These are phyloP conservation scores for Taiozyma sp. DNA, from an alignment of 1,139 yeast species.

Conservation along the genomic window DNA sequence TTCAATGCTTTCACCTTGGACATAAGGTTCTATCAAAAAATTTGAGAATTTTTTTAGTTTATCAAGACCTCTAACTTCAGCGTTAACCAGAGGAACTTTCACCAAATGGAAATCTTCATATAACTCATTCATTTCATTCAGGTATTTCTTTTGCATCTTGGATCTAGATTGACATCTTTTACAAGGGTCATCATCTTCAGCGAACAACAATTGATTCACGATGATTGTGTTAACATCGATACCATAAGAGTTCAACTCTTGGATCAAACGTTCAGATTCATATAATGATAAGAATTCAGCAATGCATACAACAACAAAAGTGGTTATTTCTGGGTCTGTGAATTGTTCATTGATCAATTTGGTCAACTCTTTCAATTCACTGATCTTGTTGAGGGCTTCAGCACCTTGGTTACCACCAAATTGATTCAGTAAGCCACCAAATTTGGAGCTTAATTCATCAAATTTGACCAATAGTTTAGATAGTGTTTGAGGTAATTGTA, in stretches of 20 bases:
- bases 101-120: conserved; percentile 94
- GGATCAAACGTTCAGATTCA: conserved; percentile 96
- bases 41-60: conserved; percentile 74
- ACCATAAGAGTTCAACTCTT: conserved; percentile 87
- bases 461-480: conserved; percentile 84
- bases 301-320: conserved; percentile 95
- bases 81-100: conserved; percentile 89
- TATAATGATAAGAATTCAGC: conserved; percentile 92
- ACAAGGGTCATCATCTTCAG: conserved; percentile 64
- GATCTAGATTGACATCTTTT: conserved; percentile 89
- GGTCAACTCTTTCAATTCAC: conserved; percentile 77
- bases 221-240: conserved; percentile 96
- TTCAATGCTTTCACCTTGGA: conserved; percentile 48
- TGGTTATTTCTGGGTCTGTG: conserved; percentile 92
- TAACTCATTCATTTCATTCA: conserved; percentile 90
- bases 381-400: conserved; percentile 77
- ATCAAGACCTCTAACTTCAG: conserved; percentile 88
- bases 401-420: conserved; percentile 63
- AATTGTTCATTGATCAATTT: conserved; percentile 89
- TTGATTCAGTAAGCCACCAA: conserved; percentile 87
- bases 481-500: conserved; percentile 88
- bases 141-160: conserved; percentile 92
- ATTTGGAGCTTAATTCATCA: conserved; percentile 75
- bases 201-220: conserved; percentile 87
- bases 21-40: conserved; percentile 63